Evolutionary conservation across 345 rosid species (phyloP), one percentile per base, ranked within the genome.

Genomic region (Lumnitzera racemosa): DNA sequence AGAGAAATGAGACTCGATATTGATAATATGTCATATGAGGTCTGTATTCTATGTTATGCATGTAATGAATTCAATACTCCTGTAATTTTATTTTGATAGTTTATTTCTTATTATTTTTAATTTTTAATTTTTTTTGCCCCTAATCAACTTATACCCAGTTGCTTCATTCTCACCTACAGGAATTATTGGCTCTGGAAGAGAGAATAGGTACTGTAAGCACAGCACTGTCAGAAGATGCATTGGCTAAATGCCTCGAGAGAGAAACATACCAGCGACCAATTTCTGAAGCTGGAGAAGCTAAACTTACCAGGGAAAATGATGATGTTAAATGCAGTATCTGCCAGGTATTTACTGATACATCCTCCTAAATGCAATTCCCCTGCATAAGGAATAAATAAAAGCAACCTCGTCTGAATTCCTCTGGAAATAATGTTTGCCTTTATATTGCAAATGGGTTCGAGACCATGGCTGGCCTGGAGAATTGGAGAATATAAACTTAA

Each of bases 1-100:
- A 82, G 96, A 67, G 97, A 84, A 47, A 80, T 94, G 99, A 88
- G 99, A 75, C 82, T 90, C 55, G 96, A 94, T 77, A 90, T 94
- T 31, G 99, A 94, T 71, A 74, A 84, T 74, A 90, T 90, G 99
- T 88, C 99, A 36, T 94, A 94, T 60, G 97, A 95, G 97, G 99
- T 90, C 51, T 65, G 83, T 73, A 56, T 41, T 9, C 56, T 9
- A 43, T 53, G 12, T 48, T 25, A 41, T 11, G 47, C 15, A 3
- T 50, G 24, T 12, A 29, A 0, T 16, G 51, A 62, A 53, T 36
- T 50, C 24, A 25, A 17, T 13, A 27, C 4, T 15, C 11, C 13
- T 9, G 27, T 20, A 58, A 43, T 5, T 14, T 3, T 54, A 5
- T 51, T 10, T 10, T 10, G 2, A 1, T 16, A 3, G 1, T 20